A percentile compares a stretch with the other conserved stretches of the same genome.
phyloP scores from a whole-genome alignment of 1,284 basidiomycete genomes.

The Cryptococcus neoformans region DNA sequence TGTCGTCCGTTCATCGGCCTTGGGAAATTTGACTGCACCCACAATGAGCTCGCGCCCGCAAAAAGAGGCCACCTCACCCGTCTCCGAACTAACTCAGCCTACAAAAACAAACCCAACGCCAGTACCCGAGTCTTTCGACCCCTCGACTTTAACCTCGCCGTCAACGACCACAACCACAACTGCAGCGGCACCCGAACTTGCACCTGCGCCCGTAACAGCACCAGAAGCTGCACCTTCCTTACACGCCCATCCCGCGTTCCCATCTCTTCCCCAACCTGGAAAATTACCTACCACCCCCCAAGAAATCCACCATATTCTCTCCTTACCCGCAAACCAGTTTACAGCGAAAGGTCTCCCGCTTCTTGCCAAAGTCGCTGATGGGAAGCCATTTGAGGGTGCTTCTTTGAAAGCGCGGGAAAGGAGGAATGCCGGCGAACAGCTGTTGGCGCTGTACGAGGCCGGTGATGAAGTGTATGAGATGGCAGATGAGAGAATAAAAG shows the following conservation, averaged over 20 bases:
- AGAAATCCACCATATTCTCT: slow-evolving; percentile 7
- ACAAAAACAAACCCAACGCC: too few relatives aligned
- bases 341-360: slow-evolving; percentile 5
- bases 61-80: too few relatives aligned
- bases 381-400: slow-evolving; percentile 2
- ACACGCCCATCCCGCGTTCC: slow-evolving; percentile 14
- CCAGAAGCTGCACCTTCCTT: background rate
- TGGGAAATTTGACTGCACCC: background rate
- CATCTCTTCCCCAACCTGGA: slow-evolving; percentile 3
- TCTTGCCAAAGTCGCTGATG: slow-evolving; percentile 8
- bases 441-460: slow-evolving; percentile 13
- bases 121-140: too few relatives aligned
- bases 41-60: too few relatives aligned
- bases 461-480: slow-evolving; percentile 12
- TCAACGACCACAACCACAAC: too few relatives aligned
- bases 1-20: background rate
- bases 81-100: too few relatives aligned
- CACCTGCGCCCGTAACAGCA: background rate
- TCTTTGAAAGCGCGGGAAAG: slow-evolving; percentile 10
- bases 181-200: too few relatives aligned
- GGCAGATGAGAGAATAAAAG: slow-evolving; percentile 14
- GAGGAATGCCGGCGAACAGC: slow-evolving; percentile 14
- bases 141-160: too few relatives aligned
- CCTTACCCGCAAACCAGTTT: background rate
- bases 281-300: slow-evolving; percentile 3